These are phyloP conservation scores for Ustilago crameri DNA, from an alignment of 1,284 basidiomycete genomes.

Conservation along the genomic window DNA sequence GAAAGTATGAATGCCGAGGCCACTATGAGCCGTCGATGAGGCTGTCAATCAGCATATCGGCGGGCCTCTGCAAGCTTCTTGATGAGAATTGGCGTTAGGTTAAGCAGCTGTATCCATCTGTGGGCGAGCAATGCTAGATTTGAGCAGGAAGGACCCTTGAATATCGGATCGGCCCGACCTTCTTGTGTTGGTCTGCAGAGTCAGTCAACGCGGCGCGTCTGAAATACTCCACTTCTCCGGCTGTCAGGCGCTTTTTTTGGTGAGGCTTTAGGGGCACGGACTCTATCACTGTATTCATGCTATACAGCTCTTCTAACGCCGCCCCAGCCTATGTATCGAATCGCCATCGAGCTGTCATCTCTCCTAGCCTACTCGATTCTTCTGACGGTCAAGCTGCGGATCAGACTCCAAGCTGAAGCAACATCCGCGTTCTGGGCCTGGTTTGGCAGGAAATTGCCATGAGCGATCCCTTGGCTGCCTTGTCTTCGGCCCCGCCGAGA, in stretches of 20 bases:
- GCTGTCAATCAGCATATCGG: neutral
- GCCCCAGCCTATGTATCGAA: too few species aligned
- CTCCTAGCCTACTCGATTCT: too few species aligned
- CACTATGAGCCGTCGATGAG: neutral
- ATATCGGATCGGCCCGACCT: conserved; percentile 11
- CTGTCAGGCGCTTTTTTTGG: conserved; percentile 1
- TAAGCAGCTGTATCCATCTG: too few species aligned
- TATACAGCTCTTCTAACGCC: neutral
- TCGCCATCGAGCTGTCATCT: too few species aligned
- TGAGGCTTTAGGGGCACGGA: conserved; percentile 13
- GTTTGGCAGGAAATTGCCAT: conserved; percentile 4
- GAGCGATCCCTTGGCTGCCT: conserved; percentile 35
- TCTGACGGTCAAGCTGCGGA: too few species aligned
- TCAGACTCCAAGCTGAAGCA: too few species aligned
- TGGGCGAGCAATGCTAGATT: neutral
- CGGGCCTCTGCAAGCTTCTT: neutral
- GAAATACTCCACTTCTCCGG: conserved; percentile 21
- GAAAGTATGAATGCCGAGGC: neutral
- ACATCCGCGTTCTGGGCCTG: neutral
- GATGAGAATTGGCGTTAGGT: neutral
- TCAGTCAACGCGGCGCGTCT: conserved; percentile 17
- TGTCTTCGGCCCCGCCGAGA: conserved; percentile 13
- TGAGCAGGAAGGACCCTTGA: neutral
- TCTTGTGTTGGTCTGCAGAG: conserved; percentile 29
- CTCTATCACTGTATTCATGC: neutral